These are phyloP conservation scores for Candida piceae DNA, from an alignment of 805 yeast genomes.

Conservation along the genomic window DNA sequence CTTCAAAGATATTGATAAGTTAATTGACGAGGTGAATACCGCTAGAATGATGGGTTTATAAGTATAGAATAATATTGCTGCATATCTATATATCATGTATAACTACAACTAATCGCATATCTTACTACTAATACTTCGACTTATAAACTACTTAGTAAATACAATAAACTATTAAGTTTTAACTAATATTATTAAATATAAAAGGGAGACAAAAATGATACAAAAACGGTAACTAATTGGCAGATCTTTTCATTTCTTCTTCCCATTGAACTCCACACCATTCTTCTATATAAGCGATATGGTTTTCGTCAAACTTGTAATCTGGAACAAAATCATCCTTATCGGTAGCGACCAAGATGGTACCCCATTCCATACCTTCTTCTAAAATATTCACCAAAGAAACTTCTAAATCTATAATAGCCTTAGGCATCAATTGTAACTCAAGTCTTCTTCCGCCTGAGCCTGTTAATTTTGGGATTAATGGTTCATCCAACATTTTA, in stretches of 20 bases:
- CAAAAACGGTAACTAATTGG: too few relatives aligned
- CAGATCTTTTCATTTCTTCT: constrained; percentile 15
- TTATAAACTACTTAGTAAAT: too few relatives aligned
- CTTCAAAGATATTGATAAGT: constrained; percentile 70
- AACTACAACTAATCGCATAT: too few relatives aligned
- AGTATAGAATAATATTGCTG: not conserved
- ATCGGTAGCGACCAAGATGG: constrained; percentile 75
- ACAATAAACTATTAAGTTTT: too few relatives aligned
- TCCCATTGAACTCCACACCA: constrained; percentile 28
- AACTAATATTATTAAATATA: too few relatives aligned
- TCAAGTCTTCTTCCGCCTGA: constrained; percentile 55
- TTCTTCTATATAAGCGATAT: constrained; percentile 48
- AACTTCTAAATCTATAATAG: constrained; percentile 75
- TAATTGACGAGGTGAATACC: constrained; percentile 45
- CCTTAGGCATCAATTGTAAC: constrained; percentile 90
- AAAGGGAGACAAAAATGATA: too few relatives aligned
- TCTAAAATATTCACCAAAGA: constrained; percentile 34
- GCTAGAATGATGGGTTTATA: constrained; percentile 21
- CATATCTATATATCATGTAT: too few relatives aligned
- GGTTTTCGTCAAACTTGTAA: constrained; percentile 43
- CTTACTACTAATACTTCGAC: too few relatives aligned
- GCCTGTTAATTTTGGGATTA: constrained; percentile 44
- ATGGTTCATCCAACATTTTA: constrained; percentile 18
- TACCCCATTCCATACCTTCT: constrained; percentile 97
- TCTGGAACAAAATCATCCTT: constrained; percentile 55